phyloP scores from a whole-genome alignment of 768 basidiomycete species.

The Sistotremastrum suecicum region DNA sequence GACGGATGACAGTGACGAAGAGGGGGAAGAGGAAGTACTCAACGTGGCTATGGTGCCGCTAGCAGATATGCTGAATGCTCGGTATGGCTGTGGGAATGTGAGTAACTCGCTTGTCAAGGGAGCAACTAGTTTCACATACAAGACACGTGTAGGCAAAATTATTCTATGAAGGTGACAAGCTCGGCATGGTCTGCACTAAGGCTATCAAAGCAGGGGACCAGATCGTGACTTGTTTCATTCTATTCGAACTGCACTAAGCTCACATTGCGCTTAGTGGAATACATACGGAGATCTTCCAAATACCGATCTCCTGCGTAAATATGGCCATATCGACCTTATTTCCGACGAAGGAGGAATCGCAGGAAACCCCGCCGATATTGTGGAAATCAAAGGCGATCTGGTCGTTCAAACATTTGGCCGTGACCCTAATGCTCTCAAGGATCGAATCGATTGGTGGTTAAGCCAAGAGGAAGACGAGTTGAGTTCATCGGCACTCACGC shows the following conservation, averaged over 20 bases:
- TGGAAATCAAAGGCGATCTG: conserved; percentile 62
- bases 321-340: conserved; percentile 81
- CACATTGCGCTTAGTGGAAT: conserved; percentile 51
- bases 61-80: conserved; percentile 92
- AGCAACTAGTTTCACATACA: conserved; percentile 1
- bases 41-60: conserved; percentile 89
- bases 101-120: conserved; percentile 13
- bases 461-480: conserved; percentile 87
- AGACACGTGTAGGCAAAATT: conserved; percentile 51
- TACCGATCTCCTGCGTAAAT: conserved; percentile 82
- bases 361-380: conserved; percentile 76
- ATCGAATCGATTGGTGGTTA: conserved; percentile 87
- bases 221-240: conserved; percentile 42
- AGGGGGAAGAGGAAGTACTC: conserved; percentile 39
- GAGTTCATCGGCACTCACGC: conserved; percentile 14
- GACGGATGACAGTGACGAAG: conserved; percentile 24
- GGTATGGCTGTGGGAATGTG: conserved; percentile 75
- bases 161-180: conserved; percentile 56
- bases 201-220: conserved; percentile 67
- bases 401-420: conserved; percentile 23
- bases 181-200: conserved; percentile 75
- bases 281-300: conserved; percentile 93
- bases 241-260: not conserved
- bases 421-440: conserved; percentile 20
- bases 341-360: conserved; percentile 20